Base-by-base conservation (phyloP, 2,329 filamentous ascomycete species). In the Beauveria asiatica region DNA sequence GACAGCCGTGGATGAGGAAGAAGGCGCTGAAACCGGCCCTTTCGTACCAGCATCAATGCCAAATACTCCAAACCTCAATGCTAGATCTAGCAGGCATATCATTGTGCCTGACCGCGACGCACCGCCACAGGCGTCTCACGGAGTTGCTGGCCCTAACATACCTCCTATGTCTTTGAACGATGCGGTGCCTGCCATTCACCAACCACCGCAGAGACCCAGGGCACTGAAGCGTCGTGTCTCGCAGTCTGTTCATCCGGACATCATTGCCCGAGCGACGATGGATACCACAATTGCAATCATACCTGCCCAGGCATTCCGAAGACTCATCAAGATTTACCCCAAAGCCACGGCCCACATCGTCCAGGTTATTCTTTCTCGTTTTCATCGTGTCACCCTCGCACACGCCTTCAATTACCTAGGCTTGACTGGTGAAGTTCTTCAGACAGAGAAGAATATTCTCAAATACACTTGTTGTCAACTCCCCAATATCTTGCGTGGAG, bases 231-330 rank as follows among this genome's bases (percentile, higher is more conserved):
- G 80, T 59, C 70, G 70, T 17, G 73, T 76, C 37, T 83, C 84
- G 11, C 88, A 87, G 64, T 97, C 94, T 16, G 92, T 90, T 0
- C 94, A 99, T 73, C 94, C 94, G 11, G 94, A 99, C 69, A 94
- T 99, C 63, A 91, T 99, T 64, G 94, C 93, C n/a, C 84, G 94
- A 65, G 94, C 94, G 6, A 95, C 92, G 17, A 89, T 95, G 25
- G 95, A 99, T 70, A 99, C 94, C 0, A 99, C 95, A 0, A 97
- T 99, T 73, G 94, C 94, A 6, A 95, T 99, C 64, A 99, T 99
- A 61, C 95, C 95, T 1, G 94, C 94, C 1, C 96, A 92, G 70
- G 95, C 94, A 3, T 99, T 99, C 68, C 86, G 92, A 57, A 86
- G 95, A 9, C 78, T 99, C 57, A 99, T 96, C 55, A 86, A 90